phyloP scores from a whole-genome alignment of 805 yeast species.

The Myxozyma nipponensis region DNA sequence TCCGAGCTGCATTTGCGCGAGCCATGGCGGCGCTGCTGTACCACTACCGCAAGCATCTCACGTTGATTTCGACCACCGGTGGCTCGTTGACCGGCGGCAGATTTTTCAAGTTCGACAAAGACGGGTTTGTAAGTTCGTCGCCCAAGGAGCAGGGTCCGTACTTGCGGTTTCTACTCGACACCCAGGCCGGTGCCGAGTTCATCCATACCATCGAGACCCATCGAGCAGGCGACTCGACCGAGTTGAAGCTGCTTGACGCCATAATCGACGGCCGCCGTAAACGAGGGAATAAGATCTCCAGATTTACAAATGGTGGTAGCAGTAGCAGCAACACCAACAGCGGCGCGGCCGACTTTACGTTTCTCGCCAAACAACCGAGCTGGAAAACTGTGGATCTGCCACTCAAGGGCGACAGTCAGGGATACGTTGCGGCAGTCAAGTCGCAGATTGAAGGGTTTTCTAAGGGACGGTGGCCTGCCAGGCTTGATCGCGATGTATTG shows the following conservation, averaged over 20 bases:
- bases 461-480: constrained; percentile 21
- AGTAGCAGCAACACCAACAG: not conserved
- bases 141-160: constrained; percentile 24
- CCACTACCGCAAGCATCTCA: constrained; percentile 14
- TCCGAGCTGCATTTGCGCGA: constrained; percentile 21
- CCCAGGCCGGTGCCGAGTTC: constrained; percentile 28
- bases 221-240: constrained; percentile 4
- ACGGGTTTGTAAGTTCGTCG: constrained; percentile 8
- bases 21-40: constrained; percentile 16
- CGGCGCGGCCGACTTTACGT: not conserved
- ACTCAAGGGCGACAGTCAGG: constrained; percentile 2
- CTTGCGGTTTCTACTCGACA: constrained; percentile 9
- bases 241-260: constrained; percentile 7
- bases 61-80: not conserved
- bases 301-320: too few species aligned
- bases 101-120: constrained; percentile 3
- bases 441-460: constrained; percentile 4
- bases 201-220: constrained; percentile 14
- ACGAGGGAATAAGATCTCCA: not conserved
- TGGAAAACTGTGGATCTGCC: constrained; percentile 6
- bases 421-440: constrained; percentile 8
- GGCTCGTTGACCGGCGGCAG: constrained; percentile 2
- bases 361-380: not conserved
- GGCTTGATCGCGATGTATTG: constrained; percentile 16
- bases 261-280: constrained; percentile 1